Evolutionary conservation across 2,329 filamentous ascomycete genomes (phyloP), one percentile per base, ranked within the genome.

Genomic region (Xylariales sp.): DNA sequence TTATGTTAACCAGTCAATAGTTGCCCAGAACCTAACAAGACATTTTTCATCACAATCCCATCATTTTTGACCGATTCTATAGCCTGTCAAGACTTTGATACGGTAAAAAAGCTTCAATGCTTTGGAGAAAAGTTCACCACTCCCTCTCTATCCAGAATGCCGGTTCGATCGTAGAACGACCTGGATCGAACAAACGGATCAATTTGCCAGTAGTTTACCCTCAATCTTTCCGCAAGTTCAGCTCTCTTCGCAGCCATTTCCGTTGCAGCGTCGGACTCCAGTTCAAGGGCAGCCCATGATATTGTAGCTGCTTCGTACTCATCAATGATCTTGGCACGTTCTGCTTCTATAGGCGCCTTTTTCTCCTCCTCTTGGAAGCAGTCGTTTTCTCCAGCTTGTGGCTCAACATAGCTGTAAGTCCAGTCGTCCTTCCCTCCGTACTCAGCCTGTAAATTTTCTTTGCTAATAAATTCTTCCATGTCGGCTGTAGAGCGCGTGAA

Each of bases 361-460:
- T 67, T 65, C 17, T 57, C 67, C 4, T 59, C 38, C 32, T 53
- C 41, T 36, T 72, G 59, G 66, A 82, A 72, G 6, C 53, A 49
- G 14, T 67, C 65, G 51, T 87, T 82, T 56, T 88, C 84, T 11
- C 67, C 72, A 0, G 66, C 52, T 2, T 63, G 50, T 0, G 81
- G 77, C 51, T 87, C 82, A 6, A 72, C 52, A 50, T 85, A 88
- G 33, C 66, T 62, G 58, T 87, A 88, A 32, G 72, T 65, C 70
- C 74, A 87, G 37, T 78, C 61, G 40, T 86, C 81, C 14, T 78
- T 69, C 28, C 84, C 84, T 17, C 81, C 83, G 6, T 85, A 69
- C 40, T 83, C 81, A 45, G 72, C 77, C 37, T 76, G 69, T 40
- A 85, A 79, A 34, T 76, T 76, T 23, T 64, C 62, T 27, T 62